These are phyloP conservation scores for Cutaneotrichosporon curvatum DNA, from an alignment of 1,284 basidiomycete species.

Conservation along the genomic window DNA sequence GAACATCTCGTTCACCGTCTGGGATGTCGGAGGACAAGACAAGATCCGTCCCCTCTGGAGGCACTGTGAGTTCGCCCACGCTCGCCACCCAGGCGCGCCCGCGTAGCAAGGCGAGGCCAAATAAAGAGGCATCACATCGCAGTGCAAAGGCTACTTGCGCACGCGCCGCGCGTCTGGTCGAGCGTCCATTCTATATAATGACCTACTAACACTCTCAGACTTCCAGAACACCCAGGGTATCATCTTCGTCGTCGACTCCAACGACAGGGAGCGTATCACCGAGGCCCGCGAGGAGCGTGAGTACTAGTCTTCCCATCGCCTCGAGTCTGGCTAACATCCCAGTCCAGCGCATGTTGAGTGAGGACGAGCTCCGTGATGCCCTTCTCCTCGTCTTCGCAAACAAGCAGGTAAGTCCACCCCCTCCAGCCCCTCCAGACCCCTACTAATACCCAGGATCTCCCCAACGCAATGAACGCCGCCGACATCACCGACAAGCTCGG, in stretches of 20 bases:
- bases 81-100: too few relatives aligned
- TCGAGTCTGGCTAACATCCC: not conserved
- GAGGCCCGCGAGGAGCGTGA: constrained; percentile 91
- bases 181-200: too few relatives aligned
- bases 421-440: not conserved
- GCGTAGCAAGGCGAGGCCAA: too few relatives aligned
- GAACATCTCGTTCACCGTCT: constrained; percentile 99
- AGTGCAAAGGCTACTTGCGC: too few relatives aligned
- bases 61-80: constrained; percentile 55
- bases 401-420: constrained; percentile 60
- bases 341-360: constrained; percentile 97
- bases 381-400: constrained; percentile 98
- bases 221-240: constrained; percentile 99
- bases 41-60: constrained; percentile 98
- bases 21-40: constrained; percentile 99
- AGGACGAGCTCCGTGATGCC: constrained; percentile 98
- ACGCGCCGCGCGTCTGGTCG: too few relatives aligned
- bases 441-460: constrained; percentile 60
- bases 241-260: constrained; percentile 99
- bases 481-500: constrained; percentile 99
- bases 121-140: too few relatives aligned
- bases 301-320: constrained; percentile 13
- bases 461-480: constrained; percentile 98
- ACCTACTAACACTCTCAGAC: constrained; percentile 66
- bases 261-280: constrained; percentile 98